These are phyloP conservation scores for Dictyostelium purpureum DNA, from an alignment of 78 protist genomes.

Conservation along the genomic window DNA sequence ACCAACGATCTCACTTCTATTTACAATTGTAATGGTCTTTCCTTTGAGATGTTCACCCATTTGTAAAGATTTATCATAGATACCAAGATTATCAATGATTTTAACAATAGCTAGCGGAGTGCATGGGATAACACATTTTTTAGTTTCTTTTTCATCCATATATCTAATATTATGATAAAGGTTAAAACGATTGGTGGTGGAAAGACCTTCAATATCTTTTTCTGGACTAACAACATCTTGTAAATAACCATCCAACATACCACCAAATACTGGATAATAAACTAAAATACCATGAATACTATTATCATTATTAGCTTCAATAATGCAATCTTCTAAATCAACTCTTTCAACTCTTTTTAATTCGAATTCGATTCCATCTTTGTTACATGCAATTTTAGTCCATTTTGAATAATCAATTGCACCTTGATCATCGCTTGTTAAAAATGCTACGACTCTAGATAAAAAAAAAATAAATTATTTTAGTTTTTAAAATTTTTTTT, in stretches of 20 bases:
- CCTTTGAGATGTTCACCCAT: constrained; percentile 83
- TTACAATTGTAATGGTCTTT: constrained; percentile 92
- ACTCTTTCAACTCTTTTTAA: constrained; percentile 48
- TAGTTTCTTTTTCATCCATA: constrained; percentile 27
- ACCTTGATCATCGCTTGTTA: constrained; percentile 80
- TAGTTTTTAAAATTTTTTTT: no score
- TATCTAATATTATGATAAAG: constrained; percentile 85
- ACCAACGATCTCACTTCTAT: constrained; percentile 95
- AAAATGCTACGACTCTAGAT: constrained; percentile 66
- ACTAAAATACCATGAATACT: constrained; percentile 87
- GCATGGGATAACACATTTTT: constrained; percentile 84
- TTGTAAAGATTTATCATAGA: constrained; percentile 51
- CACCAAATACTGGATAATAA: constrained; percentile 91
- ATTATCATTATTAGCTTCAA: constrained; percentile 78
- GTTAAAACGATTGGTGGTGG: constrained; percentile 79
- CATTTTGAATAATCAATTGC: constrained; percentile 83
- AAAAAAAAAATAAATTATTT: no score
- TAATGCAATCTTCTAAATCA: constrained; percentile 76
- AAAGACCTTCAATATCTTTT: constrained; percentile 90
- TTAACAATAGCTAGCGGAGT: constrained; percentile 88
- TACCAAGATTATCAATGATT: constrained; percentile 75
- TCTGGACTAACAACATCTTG: constrained; percentile 65
- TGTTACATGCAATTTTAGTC: constrained; percentile 80
- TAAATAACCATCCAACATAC: constrained; percentile 81
- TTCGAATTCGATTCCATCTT: constrained; percentile 73